These are phyloP conservation scores for Xylaria sp. DNA, from an alignment of 2,329 filamentous ascomycete genomes.

Conservation along the genomic window DNA sequence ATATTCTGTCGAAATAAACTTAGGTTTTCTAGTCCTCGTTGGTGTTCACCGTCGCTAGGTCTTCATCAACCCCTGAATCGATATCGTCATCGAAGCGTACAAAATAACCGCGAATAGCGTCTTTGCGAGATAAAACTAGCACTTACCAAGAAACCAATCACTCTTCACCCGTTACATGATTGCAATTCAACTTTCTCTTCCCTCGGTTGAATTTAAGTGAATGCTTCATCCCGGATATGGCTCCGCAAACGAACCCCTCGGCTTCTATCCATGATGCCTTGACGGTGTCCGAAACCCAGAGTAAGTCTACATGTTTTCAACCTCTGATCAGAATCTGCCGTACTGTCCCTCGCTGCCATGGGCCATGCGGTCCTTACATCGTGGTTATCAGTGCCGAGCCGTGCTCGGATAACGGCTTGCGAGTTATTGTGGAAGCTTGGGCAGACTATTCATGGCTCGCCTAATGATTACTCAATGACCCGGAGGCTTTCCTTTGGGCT, in stretches of 20 bases:
- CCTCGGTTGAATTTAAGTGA: neutral
- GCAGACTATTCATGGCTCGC: constrained; percentile 37
- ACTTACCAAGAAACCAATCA: neutral
- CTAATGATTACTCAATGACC: constrained; percentile 23
- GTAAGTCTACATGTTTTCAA: neutral
- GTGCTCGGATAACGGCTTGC: constrained; percentile 38
- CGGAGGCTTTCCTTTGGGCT: constrained; percentile 50
- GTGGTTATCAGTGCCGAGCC: constrained; percentile 40
- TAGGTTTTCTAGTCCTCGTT: neutral
- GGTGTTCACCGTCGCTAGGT: neutral
- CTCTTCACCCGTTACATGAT: neutral
- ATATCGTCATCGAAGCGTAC: neutral
- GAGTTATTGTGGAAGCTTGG: constrained; percentile 39
- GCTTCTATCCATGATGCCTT: neutral
- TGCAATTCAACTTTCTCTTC: neutral
- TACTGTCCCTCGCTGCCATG: constrained; percentile 18
- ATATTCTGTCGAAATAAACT: neutral
- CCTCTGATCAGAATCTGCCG: neutral
- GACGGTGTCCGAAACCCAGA: neutral
- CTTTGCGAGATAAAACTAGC: neutral
- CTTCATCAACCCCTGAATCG: neutral
- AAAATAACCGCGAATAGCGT: neutral
- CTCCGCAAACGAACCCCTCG: neutral
- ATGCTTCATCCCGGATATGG: neutral
- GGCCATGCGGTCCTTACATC: constrained; percentile 28